These are phyloP conservation scores for Euphrasia confusa DNA, from an alignment of 257 asterid species.

Conservation along the genomic window DNA sequence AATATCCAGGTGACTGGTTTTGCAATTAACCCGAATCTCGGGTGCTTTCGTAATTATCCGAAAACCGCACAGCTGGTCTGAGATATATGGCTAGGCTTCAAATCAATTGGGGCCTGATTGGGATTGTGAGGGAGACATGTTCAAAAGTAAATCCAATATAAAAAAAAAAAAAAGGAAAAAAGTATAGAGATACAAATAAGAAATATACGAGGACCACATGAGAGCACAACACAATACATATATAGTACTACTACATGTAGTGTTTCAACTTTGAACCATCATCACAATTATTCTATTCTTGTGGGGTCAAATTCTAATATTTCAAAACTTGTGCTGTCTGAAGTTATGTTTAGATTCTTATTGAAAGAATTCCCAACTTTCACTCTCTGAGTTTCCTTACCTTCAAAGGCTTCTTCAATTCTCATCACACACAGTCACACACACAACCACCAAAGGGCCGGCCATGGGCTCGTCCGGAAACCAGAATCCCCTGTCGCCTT, in stretches of 20 bases:
- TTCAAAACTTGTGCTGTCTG: too few species aligned
- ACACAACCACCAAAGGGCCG: constrained; percentile 18
- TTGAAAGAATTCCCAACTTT: constrained; percentile 35
- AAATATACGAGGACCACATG: constrained; percentile 22
- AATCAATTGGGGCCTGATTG: constrained; percentile 21
- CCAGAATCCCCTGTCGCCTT: constrained; percentile 54
- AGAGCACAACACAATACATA: neutral
- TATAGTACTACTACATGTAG: neutral
- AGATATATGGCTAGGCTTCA: constrained; percentile 17
- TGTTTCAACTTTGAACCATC: constrained; percentile 25
- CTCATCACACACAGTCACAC: neutral
- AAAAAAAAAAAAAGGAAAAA: constrained; percentile 24
- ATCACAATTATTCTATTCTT: neutral
- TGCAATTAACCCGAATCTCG: neutral
- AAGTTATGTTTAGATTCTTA: constrained; percentile 24
- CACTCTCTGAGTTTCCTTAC: constrained; percentile 33
- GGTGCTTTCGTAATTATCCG: neutral
- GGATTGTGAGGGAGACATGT: constrained; percentile 16
- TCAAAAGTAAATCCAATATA: constrained; percentile 27
- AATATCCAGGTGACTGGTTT: neutral
- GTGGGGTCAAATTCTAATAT: constrained; percentile 12
- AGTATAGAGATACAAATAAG: neutral
- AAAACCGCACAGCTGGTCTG: neutral
- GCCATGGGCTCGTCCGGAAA: constrained; percentile 52
- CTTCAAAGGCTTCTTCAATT: constrained; percentile 46